A percentile compares a stretch with the other conserved stretches of the same genome.
These are phyloP conservation scores for Talaromyces piceae DNA, from an alignment of 2,329 filamentous ascomycete species.

Conservation along the genomic window DNA sequence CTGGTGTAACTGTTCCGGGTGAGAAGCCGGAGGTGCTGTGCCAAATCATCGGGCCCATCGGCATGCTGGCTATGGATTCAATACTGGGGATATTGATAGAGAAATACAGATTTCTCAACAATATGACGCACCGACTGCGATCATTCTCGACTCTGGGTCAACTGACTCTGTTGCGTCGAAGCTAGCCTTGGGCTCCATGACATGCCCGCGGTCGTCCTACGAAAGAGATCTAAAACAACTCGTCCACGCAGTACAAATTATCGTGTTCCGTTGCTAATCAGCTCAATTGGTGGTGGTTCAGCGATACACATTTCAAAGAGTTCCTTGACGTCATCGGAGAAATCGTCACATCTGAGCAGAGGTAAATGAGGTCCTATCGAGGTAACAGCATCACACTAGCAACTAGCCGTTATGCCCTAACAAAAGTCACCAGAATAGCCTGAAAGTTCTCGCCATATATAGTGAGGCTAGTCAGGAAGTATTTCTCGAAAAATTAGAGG, in stretches of 20 bases:
- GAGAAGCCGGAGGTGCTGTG: background rate
- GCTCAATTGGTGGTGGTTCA: slow-evolving; percentile 42
- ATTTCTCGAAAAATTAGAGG: slow-evolving; percentile 22
- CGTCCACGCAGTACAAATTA: slow-evolving; percentile 28
- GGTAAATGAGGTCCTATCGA: background rate
- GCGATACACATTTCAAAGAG: slow-evolving; percentile 35
- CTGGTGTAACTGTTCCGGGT: background rate
- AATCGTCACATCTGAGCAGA: slow-evolving; percentile 21
- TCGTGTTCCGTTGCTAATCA: slow-evolving; percentile 34
- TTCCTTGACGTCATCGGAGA: slow-evolving; percentile 34
- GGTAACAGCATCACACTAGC: background rate
- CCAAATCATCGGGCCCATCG: slow-evolving; percentile 38
- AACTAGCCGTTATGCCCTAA: background rate
- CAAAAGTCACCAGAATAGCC: background rate
- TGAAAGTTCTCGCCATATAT: slow-evolving; percentile 30
- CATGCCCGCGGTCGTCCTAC: slow-evolving; percentile 33
- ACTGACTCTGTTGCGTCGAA: slow-evolving; percentile 22
- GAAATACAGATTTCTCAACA: slow-evolving; percentile 33
- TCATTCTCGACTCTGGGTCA: slow-evolving; percentile 22
- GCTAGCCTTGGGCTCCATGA: slow-evolving; percentile 25
- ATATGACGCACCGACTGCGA: slow-evolving; percentile 21
- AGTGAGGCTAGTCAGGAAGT: slow-evolving; percentile 32
- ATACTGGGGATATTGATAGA: slow-evolving; percentile 24
- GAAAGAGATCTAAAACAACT: slow-evolving; percentile 36
- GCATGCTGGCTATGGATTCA: slow-evolving; percentile 43